phyloP scores from a whole-genome alignment of 139 green algal genomes.

The Desmodesmus armatus region DNA sequence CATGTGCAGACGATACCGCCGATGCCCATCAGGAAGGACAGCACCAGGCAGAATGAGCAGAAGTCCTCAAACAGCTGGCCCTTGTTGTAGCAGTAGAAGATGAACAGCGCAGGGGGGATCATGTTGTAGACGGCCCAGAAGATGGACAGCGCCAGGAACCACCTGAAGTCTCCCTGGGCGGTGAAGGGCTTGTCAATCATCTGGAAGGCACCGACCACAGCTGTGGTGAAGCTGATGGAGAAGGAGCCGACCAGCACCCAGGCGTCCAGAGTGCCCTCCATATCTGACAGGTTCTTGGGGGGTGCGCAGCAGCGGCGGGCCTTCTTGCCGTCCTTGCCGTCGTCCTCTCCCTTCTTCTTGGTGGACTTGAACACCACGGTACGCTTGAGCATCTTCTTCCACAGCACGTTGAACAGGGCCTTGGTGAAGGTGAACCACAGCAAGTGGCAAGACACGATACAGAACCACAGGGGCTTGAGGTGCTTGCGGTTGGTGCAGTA shows the following conservation, averaged over 20 bases:
- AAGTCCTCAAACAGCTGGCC: constrained; percentile 54
- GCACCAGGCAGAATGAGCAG: constrained; percentile 50
- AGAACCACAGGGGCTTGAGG: constrained; percentile 56
- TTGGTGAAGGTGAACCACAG: constrained; percentile 57
- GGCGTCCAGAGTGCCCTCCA: constrained; percentile 52
- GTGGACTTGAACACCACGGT: constrained; percentile 53
- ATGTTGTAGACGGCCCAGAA: constrained; percentile 57
- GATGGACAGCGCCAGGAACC: constrained; percentile 51
- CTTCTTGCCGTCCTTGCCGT: constrained; percentile 39
- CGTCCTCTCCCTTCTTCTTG: constrained; percentile 57
- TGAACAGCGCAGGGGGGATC: constrained; percentile 51
- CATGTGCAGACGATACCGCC: constrained; percentile 50
- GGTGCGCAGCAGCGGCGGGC: constrained; percentile 28
- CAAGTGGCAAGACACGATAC: constrained; percentile 53
- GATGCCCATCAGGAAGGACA: constrained; percentile 47
- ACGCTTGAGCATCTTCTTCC: constrained; percentile 47
- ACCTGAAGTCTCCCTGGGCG: constrained; percentile 54
- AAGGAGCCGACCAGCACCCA: constrained; percentile 49
- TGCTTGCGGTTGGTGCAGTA: constrained; percentile 55
- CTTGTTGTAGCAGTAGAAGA: constrained; percentile 60
- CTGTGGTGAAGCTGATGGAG: constrained; percentile 47
- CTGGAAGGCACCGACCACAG: constrained; percentile 45
- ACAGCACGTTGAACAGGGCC: constrained; percentile 50
- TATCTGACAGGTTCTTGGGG: constrained; percentile 46
- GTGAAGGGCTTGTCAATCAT: constrained; percentile 56